Evolutionary conservation across 257 asterid genomes (phyloP), one percentile per base, ranked within the genome.

Genomic region (Eucommia ulmoides): DNA sequence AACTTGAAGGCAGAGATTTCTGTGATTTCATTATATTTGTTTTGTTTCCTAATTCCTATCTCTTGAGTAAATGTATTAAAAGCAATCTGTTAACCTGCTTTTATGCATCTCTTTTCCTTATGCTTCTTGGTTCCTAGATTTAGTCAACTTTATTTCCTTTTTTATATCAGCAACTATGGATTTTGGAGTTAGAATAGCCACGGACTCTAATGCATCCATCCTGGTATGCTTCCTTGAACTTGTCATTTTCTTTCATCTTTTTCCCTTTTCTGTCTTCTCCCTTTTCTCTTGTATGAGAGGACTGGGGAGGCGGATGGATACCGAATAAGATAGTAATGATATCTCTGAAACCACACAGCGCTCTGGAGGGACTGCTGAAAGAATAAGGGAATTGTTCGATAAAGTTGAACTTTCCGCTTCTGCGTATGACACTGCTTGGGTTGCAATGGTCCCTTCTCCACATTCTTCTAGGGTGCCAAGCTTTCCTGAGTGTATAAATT

Each of bases 401-500:
- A 58, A 65, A 56, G 60, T 77, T 58, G 79, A 78, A 26, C 41
- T 78, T 58, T 85, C 96, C 25, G 53, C 77, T 59, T 89, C 98
- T 17, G 61, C 94, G 0, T 89, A 85, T 46, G 98, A 89, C 66
- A 85, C 96, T 12, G 96, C 98, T 20, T 89, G 98, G 98, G 94
- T 89, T 47, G 94, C 98, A 41, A 85, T 89, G 96, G 94, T 89
- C 53, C 98, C 96, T 60, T 78, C 93, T 50, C 83, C 84, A 20
- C 67, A 73, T 58, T 80, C 86, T 1, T 48, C 76, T 1, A 10
- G 63, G 35, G 66, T 59, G 19, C 94, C 98, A 41, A 71, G 78
- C 57, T 89, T 89, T 65, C 94, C 91, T 22, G 65, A 62, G 51
- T 82, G 88, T 63, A 51, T 89, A 7, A 59, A 71, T 48, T 89